Conservation (phyloP, 2,329 filamentous ascomycete genomes). For the Stenocarpella maydis region DNA sequence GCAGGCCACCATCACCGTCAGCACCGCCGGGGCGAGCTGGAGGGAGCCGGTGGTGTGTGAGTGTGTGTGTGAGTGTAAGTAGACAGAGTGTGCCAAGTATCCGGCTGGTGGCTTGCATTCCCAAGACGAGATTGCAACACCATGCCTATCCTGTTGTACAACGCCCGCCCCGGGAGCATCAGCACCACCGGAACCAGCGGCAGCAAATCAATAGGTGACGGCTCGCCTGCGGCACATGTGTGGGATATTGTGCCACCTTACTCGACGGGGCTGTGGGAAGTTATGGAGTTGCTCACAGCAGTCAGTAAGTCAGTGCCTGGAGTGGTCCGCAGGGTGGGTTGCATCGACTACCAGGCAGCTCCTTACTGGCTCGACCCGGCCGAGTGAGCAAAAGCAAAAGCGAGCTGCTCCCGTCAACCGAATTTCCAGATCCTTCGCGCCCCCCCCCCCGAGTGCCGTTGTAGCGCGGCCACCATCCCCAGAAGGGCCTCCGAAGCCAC, state of each 20-base stretch:
- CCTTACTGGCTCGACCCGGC: slow-evolving; percentile 24
- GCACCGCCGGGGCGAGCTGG: slow-evolving; percentile 5
- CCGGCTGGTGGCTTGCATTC: slow-evolving; percentile 10
- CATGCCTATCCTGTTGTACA: background rate
- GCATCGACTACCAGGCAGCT: slow-evolving; percentile 10
- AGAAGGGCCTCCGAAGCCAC: background rate
- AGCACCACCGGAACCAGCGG: background rate
- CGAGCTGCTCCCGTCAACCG: slow-evolving; percentile 21
- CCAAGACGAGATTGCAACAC: background rate
- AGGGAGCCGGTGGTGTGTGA: background rate
- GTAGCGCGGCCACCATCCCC: background rate
- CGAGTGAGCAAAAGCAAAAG: slow-evolving; percentile 18
- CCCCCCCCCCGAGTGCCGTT: background rate
- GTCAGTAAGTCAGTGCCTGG: background rate
- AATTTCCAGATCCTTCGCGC: slow-evolving; percentile 17
- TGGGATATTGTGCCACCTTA: slow-evolving; percentile 18
- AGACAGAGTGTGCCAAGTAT: too few relatives aligned
- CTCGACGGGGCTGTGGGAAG: background rate
- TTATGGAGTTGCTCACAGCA: background rate
- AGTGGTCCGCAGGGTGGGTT: slow-evolving; percentile 4
- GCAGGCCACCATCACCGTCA: background rate
- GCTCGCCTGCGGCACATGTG: background rate
- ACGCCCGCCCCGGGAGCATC: slow-evolving; percentile 15
- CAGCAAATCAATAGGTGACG: background rate
- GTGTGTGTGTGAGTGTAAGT: background rate